Evolutionary conservation across 352 stramenopile genomes (phyloP).

Genomic region (Pythium grandisporangium): DNA sequence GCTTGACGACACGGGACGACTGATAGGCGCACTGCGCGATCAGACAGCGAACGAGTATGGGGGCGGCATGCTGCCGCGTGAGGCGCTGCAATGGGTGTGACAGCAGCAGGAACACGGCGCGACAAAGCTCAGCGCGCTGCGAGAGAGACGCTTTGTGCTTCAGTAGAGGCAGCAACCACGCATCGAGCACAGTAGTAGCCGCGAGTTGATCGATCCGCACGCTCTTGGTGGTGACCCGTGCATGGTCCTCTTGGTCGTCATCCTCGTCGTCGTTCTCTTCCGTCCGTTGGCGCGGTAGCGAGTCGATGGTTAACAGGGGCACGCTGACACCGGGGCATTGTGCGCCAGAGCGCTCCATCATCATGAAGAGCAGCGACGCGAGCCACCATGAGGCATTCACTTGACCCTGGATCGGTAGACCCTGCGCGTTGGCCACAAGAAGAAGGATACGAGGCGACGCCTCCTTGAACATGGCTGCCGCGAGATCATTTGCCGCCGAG

Average conservation of each 20-base stretch:
- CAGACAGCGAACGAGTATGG: slow-evolving; percentile 35
- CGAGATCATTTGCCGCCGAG: slow-evolving; percentile 55
- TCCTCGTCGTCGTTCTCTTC: slow-evolving; percentile 12
- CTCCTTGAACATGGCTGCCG: slow-evolving; percentile 55
- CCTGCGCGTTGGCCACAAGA: slow-evolving; percentile 30
- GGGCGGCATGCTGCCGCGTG: slow-evolving; percentile 29
- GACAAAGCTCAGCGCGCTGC: slow-evolving; percentile 40
- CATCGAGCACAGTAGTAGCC: slow-evolving; percentile 30
- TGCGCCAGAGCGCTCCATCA: slow-evolving; percentile 73
- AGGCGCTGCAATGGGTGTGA: slow-evolving; percentile 52
- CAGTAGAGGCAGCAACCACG: slow-evolving; percentile 47
- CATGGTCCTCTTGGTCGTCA: slow-evolving; percentile 34
- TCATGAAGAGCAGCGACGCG: slow-evolving; percentile 69
- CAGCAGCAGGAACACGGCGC: slow-evolving; percentile 56
- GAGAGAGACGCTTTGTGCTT: slow-evolving; percentile 33
- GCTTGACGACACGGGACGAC: slow-evolving; percentile 31
- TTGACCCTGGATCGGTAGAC: slow-evolving; percentile 47
- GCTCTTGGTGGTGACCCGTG: slow-evolving; percentile 24
- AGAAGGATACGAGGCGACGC: slow-evolving; percentile 42
- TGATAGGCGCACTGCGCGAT: slow-evolving; percentile 55
- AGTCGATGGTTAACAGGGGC: slow-evolving; percentile 63
- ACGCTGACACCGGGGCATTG: slow-evolving; percentile 54
- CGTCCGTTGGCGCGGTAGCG: too few relatives aligned
- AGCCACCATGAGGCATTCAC: slow-evolving; percentile 53
- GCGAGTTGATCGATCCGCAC: slow-evolving; percentile 54